Conservation (phyloP, 306 rosid genomes). For the Inga oerstediana region DNA sequence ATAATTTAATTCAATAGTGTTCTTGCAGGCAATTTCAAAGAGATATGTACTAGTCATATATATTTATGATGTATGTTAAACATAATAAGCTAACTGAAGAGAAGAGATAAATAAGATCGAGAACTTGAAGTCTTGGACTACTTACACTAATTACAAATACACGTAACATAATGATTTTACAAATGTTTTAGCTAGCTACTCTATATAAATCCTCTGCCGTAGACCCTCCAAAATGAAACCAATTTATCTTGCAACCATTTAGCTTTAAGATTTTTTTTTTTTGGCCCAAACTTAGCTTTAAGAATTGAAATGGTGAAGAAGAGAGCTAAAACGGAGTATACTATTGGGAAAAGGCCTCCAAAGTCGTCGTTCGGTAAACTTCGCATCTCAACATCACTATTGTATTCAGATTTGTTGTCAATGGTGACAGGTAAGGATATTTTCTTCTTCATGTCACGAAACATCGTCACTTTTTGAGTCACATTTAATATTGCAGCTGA, state of each 20-base stretch:
- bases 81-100: neutral
- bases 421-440: neutral
- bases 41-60: neutral
- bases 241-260: neutral
- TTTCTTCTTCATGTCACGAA: neutral
- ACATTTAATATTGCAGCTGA: conserved; percentile 47
- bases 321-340: neutral
- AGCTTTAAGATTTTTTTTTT: too few relatives aligned
- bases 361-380: neutral
- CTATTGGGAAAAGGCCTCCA: neutral
- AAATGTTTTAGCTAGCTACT: neutral
- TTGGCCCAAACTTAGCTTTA: too few relatives aligned
- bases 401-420: neutral
- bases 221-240: neutral
- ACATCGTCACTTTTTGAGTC: conserved; percentile 17
- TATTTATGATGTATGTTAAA: neutral
- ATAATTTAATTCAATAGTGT: neutral
- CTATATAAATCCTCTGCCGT: too few relatives aligned
- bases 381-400: neutral
- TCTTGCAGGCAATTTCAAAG: neutral
- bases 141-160: too few relatives aligned
- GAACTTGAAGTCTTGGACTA: neutral
- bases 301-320: neutral
- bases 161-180: neutral
- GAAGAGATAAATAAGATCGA: neutral